Base-by-base conservation (phyloP, 306 rosid genomes). In the Betula pendula region DNA sequence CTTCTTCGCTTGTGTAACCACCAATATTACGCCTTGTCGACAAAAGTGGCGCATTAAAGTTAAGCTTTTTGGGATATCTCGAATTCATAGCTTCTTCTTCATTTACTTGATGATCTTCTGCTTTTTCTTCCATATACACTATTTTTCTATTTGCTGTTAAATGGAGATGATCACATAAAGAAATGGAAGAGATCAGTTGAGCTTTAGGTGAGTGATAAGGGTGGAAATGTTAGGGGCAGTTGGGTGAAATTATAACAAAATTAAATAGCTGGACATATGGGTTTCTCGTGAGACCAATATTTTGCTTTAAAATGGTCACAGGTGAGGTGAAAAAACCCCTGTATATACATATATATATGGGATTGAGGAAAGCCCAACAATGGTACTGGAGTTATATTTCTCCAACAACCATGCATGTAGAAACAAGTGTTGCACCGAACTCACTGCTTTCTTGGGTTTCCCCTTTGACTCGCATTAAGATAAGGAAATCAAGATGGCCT, bases 31-130 rank as follows among this genome's bases (percentile, higher is more conserved):
- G 95, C 68, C 92, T 82, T 7, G 90, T 92, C 3, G 98, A 90
- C 69, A 94, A 77, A 20, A 92, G 90, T 0, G 95, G 93, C 27
- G 88, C 94, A 50, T 84, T 85, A 72, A 92, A 88, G 82, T 94
- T 87, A 13, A 94, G 84, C 85, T 73, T 92, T 75, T 93, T 82
- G 24, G 87, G 89, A 50, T 82, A 84, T 81, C 76, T 79, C 53
- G 75, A 58, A 67, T 82, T 79, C 86, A 74, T 85, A 31, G 71
- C 72, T 48, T 55, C 53, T 48, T 55, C 53, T 53, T 75, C 59
- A 47, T 71, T 29, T n/a, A 8, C 31, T 24, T 27, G n/a, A n/a
- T n/a, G n/a, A n/a, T n/a, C 78, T 77, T 75, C 10, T 63, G 48
- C 49, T 76, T 74, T 43, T 68, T 75, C 70, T 70, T 73, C 86